phyloP scores from a whole-genome alignment of 1,284 basidiomycete genomes.

The Leccinum solheimii region DNA sequence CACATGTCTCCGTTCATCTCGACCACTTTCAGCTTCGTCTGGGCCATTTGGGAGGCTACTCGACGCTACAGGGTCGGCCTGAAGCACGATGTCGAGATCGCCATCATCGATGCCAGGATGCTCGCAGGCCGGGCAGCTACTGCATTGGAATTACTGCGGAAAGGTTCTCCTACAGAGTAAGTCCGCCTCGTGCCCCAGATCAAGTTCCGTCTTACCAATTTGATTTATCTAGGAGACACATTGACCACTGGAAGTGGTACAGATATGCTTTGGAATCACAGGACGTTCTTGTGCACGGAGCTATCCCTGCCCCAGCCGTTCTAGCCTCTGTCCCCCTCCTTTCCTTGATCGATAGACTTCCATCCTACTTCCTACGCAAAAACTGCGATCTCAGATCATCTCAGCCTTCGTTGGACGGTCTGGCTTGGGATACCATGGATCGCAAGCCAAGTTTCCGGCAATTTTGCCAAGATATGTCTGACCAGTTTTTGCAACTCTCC shows the following conservation, averaged over 20 bases:
- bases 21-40: conserved; percentile 74
- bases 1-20: conserved; percentile 67
- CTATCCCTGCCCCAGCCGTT: conserved; percentile 63
- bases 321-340: conserved; percentile 67
- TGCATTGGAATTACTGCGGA: conserved; percentile 59
- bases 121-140: conserved; percentile 60
- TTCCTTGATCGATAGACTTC: conserved; percentile 60
- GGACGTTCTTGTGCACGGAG: conserved; percentile 67
- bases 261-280: conserved; percentile 72
- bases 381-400: conserved; percentile 38
- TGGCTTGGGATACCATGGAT: conserved; percentile 62
- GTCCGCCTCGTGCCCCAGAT: conserved; percentile 26
- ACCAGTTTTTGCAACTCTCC: conserved; percentile 55
- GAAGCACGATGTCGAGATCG: conserved; percentile 74
- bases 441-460: conserved; percentile 62
- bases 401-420: conserved; percentile 42
- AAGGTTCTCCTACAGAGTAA: conserved; percentile 53
- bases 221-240: conserved; percentile 48
- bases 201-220: conserved; percentile 3
- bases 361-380: conserved; percentile 63
- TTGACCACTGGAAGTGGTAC: conserved; percentile 73
- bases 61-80: conserved; percentile 64
- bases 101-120: conserved; percentile 67
- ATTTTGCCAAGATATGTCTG: conserved; percentile 69
- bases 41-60: conserved; percentile 80